Base-by-base conservation (phyloP, 352 stramenopile species). In the Globisporangium viniferum region DNA sequence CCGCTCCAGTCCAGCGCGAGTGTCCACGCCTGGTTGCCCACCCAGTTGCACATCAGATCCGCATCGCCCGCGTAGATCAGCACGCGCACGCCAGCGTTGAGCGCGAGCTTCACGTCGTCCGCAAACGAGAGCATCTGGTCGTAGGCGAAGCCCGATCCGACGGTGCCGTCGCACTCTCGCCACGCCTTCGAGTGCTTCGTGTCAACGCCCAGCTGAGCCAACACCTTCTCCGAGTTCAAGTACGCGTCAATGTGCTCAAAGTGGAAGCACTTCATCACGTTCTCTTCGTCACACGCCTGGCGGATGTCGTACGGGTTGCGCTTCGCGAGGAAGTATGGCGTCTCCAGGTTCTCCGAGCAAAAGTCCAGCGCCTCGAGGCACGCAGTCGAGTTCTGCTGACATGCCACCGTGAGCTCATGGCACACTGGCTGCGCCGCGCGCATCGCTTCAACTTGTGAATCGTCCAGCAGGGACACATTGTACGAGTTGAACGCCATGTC, bases 71-170 rank as follows among this genome's bases (percentile, higher is more conserved):
- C 93, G 79, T 99, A 99, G 71, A 99, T 94, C 8, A 99, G 78
- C 22, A 98, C 94, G 8, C 76, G 76, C 7, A 94, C 78, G 31
- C 79, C 78, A 14, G 73, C 68, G 53, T 89, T 67, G 1, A 99
- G 75, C 31, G 99, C 69, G 41, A 96, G 77, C 31, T 86, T 83
- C 18, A 99, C 80, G 56, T 95, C 84, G 9, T 86, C 67, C 3
- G 92, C 83, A 55, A 97, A 98, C n/a, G 97, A 91, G 64, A 97
- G 85, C 94, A 99, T 99, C 83, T 94, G 95, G 72, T 99, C 96
- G 39, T 81, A 77, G 29, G 67, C 77, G 67, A 99, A 98, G 8
- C 89, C 81, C 48, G 85, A 70, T 64, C 97, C 95, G n/a, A 99
- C 91, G 3, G 89, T 79, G 65, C 90, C 91, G 79, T 98, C 98